Percentiles rank a stretch among this genome's conserved stretches.
phyloP scores from a whole-genome alignment of 768 basidiomycete genomes.

The Russula ochroleuca region DNA sequence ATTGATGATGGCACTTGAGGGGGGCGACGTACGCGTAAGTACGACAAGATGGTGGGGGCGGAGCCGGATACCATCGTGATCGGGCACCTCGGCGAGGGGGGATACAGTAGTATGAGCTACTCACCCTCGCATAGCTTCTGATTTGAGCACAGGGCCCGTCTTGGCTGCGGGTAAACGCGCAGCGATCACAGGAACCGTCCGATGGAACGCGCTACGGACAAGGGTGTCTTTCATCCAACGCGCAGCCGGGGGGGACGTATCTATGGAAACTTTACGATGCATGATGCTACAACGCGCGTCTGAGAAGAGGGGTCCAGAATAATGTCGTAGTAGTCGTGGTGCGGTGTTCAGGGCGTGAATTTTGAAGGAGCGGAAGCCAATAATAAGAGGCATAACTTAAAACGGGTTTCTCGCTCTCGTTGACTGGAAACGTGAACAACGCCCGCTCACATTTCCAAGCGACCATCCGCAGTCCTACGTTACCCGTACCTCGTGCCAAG shows the following conservation, averaged over 20 bases:
- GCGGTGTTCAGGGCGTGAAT: background rate
- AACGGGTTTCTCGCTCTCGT: background rate
- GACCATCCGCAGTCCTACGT: background rate
- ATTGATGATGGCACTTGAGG: slow-evolving; percentile 56
- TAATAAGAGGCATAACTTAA: background rate
- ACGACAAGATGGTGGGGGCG: background rate
- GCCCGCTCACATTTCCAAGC: background rate
- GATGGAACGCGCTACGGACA: slow-evolving; percentile 63
- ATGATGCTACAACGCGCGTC: background rate
- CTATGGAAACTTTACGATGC: slow-evolving; percentile 21
- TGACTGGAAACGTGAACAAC: no score
- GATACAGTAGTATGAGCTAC: slow-evolving; percentile 25
- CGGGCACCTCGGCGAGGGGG: background rate
- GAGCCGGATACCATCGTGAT: background rate
- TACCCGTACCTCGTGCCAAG: background rate
- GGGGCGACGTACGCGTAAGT: background rate
- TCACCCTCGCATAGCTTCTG: slow-evolving; percentile 57
- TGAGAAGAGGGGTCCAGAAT: background rate
- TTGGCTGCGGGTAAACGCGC: slow-evolving; percentile 55
- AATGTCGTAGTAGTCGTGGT: background rate
- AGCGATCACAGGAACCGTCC: slow-evolving; percentile 63
- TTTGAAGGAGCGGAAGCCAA: background rate
- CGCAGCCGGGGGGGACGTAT: slow-evolving; percentile 46
- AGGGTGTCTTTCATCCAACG: slow-evolving; percentile 49
- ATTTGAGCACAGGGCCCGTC: slow-evolving; percentile 53